Evolutionary conservation across 2,329 filamentous ascomycete species (phyloP).

Genomic region (Phaeophleospora eucalypticola): DNA sequence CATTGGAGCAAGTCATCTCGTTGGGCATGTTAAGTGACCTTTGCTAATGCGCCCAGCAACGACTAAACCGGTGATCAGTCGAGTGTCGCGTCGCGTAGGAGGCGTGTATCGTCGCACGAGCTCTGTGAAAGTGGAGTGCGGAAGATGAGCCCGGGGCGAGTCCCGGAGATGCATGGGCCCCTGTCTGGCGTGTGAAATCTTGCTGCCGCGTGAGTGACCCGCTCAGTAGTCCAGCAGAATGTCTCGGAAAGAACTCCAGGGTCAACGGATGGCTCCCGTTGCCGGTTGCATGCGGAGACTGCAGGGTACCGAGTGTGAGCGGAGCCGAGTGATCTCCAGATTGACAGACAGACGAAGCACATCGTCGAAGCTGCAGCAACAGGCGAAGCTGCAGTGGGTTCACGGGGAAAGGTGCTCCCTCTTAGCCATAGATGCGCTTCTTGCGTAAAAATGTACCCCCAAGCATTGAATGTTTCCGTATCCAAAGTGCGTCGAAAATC

Average conservation of each 20-base stretch:
- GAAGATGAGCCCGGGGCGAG: background rate
- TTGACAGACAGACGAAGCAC: too few species aligned
- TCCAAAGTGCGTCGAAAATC: background rate
- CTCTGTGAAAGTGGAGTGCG: background rate
- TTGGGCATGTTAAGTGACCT: background rate
- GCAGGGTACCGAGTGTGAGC: background rate
- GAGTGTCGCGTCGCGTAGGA: background rate
- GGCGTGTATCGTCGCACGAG: background rate
- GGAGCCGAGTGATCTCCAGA: background rate
- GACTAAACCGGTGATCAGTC: background rate
- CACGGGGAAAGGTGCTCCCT: too few species aligned
- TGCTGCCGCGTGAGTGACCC: background rate
- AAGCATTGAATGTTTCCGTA: too few species aligned
- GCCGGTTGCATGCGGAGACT: background rate
- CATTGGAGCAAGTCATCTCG: background rate
- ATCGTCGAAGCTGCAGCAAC: too few species aligned
- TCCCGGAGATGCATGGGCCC: background rate
- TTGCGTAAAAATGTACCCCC: too few species aligned
- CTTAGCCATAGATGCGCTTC: too few species aligned
- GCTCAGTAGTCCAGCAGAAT: background rate
- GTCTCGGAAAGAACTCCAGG: too few species aligned
- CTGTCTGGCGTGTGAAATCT: background rate
- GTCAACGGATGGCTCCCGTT: too few species aligned
- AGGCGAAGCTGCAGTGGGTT: too few species aligned
- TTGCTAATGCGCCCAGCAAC: background rate